Evolutionary conservation across 2,329 filamentous ascomycete genomes (phyloP).

Genomic region (Paramyrothecium roridum): DNA sequence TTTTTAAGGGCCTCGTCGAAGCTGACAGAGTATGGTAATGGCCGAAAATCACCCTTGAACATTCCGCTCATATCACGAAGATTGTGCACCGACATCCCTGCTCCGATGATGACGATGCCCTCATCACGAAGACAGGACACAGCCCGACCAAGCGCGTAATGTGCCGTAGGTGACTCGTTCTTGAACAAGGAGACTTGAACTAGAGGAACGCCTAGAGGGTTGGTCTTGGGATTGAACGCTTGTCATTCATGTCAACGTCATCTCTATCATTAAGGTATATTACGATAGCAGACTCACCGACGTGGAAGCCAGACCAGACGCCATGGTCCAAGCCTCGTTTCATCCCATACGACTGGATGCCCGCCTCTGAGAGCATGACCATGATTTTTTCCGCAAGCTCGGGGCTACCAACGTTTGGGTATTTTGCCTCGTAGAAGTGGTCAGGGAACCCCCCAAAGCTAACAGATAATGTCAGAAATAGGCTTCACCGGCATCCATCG

Average conservation of each 20-base stretch:
- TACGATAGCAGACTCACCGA: constrained; percentile 19
- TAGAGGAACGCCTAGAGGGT: constrained; percentile 63
- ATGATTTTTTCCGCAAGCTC: constrained; percentile 59
- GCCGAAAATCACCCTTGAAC: constrained; percentile 32
- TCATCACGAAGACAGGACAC: constrained; percentile 64
- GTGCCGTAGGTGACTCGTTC: constrained; percentile 60
- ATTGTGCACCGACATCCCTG: constrained; percentile 75
- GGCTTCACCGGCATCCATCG: background rate
- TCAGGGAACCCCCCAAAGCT: constrained; percentile 70
- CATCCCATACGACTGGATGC: constrained; percentile 57
- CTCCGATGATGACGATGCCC: constrained; percentile 64
- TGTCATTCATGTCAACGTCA: background rate
- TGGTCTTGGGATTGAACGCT: constrained; percentile 59
- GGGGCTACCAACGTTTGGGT: constrained; percentile 60
- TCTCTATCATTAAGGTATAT: background rate
- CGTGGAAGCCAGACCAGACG: constrained; percentile 67
- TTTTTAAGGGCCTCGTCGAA: constrained; percentile 69
- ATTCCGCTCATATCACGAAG: constrained; percentile 46
- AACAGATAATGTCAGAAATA: constrained; percentile 1
- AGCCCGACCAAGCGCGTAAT: constrained; percentile 66
- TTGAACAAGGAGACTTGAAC: constrained; percentile 71
- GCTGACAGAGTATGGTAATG: constrained; percentile 54
- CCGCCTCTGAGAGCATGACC: constrained; percentile 47
- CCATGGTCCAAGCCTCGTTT: constrained; percentile 71
- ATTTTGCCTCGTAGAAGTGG: constrained; percentile 66